phyloP scores from a whole-genome alignment of 2,329 filamentous ascomycete species.

The Colletotrichum simmondsii region DNA sequence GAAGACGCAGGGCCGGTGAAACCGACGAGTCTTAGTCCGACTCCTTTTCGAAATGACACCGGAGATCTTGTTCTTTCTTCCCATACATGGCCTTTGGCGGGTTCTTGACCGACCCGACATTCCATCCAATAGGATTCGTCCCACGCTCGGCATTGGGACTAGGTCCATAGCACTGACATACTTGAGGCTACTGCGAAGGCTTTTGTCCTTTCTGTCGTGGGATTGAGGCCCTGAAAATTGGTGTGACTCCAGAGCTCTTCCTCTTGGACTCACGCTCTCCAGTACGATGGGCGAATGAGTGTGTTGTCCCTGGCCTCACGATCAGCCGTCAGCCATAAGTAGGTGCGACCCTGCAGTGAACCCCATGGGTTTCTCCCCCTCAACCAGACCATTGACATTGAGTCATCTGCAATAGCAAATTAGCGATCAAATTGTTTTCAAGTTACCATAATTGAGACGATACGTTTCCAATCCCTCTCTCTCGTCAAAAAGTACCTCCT shows the following conservation, averaged over 20 bases:
- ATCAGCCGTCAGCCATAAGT: not conserved
- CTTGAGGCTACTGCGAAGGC: not conserved
- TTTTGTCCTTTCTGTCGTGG: not conserved
- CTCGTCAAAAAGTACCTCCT: not conserved
- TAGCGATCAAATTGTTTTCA: not conserved
- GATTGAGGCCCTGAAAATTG: not conserved
- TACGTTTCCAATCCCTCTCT: not conserved
- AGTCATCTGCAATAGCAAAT: not conserved
- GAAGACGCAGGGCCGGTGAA: not conserved
- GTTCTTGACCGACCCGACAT: not conserved
- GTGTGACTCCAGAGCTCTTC: not conserved
- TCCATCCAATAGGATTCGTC: slow-evolving; percentile 8
- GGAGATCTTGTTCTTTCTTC: not conserved
- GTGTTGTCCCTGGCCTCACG: not conserved
- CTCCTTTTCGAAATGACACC: not conserved
- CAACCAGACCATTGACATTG: not conserved
- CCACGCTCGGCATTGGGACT: not conserved
- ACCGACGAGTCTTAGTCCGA: not conserved
- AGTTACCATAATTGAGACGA: not conserved
- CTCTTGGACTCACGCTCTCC: not conserved
- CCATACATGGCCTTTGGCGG: not conserved
- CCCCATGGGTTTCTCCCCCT: not conserved
- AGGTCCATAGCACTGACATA: not conserved
- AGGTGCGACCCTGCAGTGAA: not conserved
- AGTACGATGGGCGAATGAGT: not conserved